Percentiles rank a stretch among this genome's conserved stretches.
phyloP scores from a whole-genome alignment of 352 stramenopile species.

The Phytophthora chlamydospora region DNA sequence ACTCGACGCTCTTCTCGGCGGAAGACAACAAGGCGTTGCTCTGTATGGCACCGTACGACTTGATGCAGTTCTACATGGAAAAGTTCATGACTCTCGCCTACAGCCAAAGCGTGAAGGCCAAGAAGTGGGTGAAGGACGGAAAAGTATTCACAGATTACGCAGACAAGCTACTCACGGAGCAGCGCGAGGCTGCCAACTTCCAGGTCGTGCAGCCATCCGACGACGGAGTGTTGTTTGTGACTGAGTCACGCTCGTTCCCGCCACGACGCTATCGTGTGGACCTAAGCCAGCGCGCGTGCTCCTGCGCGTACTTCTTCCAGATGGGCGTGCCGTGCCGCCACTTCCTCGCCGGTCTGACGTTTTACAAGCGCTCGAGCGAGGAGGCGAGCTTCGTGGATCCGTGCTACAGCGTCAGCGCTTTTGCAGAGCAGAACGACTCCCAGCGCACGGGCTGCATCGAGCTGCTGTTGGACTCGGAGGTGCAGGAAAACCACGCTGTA shows the following conservation, averaged over 20 bases:
- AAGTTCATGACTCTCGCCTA: constrained; percentile 41
- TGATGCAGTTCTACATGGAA: constrained; percentile 49
- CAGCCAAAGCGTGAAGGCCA: constrained; percentile 29
- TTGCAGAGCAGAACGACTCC: constrained; percentile 35
- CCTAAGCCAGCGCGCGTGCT: constrained; percentile 33
- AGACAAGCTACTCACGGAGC: constrained; percentile 33
- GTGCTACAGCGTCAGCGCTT: constrained; percentile 34
- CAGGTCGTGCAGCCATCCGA: constrained; percentile 43
- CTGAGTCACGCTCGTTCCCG: constrained; percentile 42
- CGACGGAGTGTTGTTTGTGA: constrained; percentile 38
- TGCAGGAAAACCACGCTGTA: constrained; percentile 36
- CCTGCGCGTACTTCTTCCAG: constrained; percentile 45
- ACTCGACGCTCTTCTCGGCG: constrained; percentile 30
- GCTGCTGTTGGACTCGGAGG: constrained; percentile 38
- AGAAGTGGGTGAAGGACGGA: constrained; percentile 31
- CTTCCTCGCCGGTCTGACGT: constrained; percentile 35
- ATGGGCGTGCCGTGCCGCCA: constrained; percentile 41
- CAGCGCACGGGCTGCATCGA: constrained; percentile 36
- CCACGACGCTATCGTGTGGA: constrained; percentile 42
- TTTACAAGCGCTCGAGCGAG: constrained; percentile 34
- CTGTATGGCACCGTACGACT: constrained; percentile 37
- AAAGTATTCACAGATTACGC: constrained; percentile 31
- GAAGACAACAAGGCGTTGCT: constrained; percentile 31
- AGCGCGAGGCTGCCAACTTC: constrained; percentile 40
- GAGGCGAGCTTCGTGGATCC: constrained; percentile 21